Percentiles rank a stretch among this genome's conserved stretches.
Conservation (phyloP, 108 stramenopile genomes). For the Cyclotella cryptica region DNA sequence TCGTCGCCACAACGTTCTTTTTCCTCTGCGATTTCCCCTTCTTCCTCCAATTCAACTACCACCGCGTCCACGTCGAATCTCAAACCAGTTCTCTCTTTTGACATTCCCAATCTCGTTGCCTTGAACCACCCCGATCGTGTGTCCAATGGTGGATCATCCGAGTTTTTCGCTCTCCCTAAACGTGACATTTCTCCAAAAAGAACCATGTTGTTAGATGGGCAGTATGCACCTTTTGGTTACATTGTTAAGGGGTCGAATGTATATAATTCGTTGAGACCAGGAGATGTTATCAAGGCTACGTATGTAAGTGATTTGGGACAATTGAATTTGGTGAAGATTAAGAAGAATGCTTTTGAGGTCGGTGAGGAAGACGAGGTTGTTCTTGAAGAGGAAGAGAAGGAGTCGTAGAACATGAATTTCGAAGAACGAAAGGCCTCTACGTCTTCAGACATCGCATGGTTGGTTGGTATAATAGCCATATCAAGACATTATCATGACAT, state of each 20-base stretch:
- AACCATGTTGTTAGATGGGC: conserved; percentile 67
- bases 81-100: conserved; percentile 77
- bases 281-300: conserved; percentile 81
- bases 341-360: conserved; percentile 58
- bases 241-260: conserved; percentile 75
- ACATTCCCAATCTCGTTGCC: conserved; percentile 79
- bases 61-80: conserved; percentile 27
- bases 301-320: conserved; percentile 77
- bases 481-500: no score
- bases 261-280: conserved; percentile 66
- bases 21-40: conserved; percentile 45
- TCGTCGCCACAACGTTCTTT: conserved; percentile 56
- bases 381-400: conserved; percentile 11
- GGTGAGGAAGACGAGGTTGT: conserved; percentile 26
- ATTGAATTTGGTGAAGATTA: conserved; percentile 80
- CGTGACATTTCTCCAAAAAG: conserved; percentile 54
- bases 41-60: conserved; percentile 46
- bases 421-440: no score
- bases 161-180: conserved; percentile 74
- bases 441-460: no score
- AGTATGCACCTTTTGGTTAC: conserved; percentile 89
- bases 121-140: conserved; percentile 83
- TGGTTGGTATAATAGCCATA: no score
- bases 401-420: not conserved
- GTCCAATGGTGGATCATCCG: conserved; percentile 80